Evolutionary conservation across 2,329 filamentous ascomycete genomes (phyloP).

Genomic region (Aspergillus amoenus): DNA sequence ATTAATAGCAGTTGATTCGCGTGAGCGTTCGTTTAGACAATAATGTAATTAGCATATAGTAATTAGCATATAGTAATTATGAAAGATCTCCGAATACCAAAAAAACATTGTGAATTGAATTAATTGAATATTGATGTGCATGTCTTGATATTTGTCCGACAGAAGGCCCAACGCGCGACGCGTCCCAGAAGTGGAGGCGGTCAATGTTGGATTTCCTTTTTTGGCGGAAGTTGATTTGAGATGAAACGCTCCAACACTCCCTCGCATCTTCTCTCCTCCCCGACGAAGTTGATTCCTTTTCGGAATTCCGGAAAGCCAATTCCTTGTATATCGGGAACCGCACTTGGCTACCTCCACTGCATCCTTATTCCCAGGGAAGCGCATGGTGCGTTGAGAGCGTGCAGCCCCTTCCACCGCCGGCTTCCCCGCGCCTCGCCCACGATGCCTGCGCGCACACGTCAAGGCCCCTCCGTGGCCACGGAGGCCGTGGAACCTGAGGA

Average conservation of each 20-base stretch:
- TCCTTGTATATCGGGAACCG: neutral
- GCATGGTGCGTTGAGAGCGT: constrained; percentile 22
- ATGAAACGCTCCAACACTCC: constrained; percentile 1
- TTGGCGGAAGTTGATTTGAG: neutral
- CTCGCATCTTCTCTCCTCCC: neutral
- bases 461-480: constrained; percentile 31
- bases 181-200: constrained; percentile 7
- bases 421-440: constrained; percentile 30
- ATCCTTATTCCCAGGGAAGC: neutral
- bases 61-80: neutral
- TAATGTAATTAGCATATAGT: neutral
- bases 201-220: constrained; percentile 5
- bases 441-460: constrained; percentile 46
- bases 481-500: constrained; percentile 36
- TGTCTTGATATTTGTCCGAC: neutral
- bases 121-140: neutral
- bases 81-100: neutral
- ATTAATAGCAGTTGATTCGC: neutral
- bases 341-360: neutral
- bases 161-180: constrained; percentile 5
- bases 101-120: neutral
- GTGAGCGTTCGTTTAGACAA: neutral
- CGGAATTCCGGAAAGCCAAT: neutral
- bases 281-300: neutral
- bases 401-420: constrained; percentile 15